Evolutionary conservation across 495 filamentous ascomycete genomes (phyloP), one percentile per base, ranked within the genome.

Genomic region (Geopyxis carbonaria): DNA sequence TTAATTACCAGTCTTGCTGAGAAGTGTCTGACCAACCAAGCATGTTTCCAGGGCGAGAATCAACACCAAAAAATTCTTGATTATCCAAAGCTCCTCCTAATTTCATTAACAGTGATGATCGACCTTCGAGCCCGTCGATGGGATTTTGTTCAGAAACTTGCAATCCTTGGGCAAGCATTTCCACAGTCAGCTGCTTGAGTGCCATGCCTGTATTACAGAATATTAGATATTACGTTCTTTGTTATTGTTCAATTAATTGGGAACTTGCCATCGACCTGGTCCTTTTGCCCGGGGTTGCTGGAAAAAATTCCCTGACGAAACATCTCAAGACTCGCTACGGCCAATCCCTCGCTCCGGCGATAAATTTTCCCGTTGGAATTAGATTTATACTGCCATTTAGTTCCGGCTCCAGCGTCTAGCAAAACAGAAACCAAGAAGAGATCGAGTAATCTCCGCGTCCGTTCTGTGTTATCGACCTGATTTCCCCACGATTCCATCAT

Each of bases 261-360:
- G n/a, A 34, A 44, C 34, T 11, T 22, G 40, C 76, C 81, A 55
- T 97, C 89, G 16, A 95, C 89, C 58, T 91, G 85, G 48, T 73
- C 80, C 25, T 81, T 85, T 57, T 93, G 77, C 32, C 59, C 68
- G 2, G 69, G 65, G 50, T 85, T 75, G 51, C 85, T 81, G 45
- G 82, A 91, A 62, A 97, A 97, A 31, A 82, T 50, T n/a, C 89
- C 89, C 38, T 72, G 67, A 61, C 89, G 93, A 64, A 95, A 97
- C 89, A 97, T 97, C 51, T 95, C 89, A 54, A 97, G 60, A 57
- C 79, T 87, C 16, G 91, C 89, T 31, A 97, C 76, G 4, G 89
- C 89, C 45, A 97, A 64, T 16, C 89, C 89, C 57, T 97, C 89
- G 39, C 84, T 93, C 27, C 89, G 71, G 27, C 74, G 68, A 55